Evolutionary conservation across 2,329 filamentous ascomycete genomes (phyloP).

Genomic region (Taxawa tesnikishii): DNA sequence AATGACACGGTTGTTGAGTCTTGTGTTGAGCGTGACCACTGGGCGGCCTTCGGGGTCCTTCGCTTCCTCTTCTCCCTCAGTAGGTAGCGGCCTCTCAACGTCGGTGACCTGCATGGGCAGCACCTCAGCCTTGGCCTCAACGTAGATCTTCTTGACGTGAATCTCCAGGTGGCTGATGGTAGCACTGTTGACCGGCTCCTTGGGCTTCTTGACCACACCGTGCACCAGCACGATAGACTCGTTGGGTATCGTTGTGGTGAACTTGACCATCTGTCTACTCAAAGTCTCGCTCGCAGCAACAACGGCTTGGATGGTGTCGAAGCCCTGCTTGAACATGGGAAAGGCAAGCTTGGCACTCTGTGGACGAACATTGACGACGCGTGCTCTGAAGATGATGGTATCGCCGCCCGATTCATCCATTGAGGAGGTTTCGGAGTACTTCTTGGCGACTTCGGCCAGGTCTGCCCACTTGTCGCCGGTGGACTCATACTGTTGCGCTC

Average conservation of each 20-base stretch:
- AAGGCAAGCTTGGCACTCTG: conserved; percentile 90
- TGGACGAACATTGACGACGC: conserved; percentile 75
- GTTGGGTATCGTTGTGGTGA: conserved; percentile 58
- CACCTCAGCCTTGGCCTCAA: conserved; percentile 54
- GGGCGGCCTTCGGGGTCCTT: conserved; percentile 45
- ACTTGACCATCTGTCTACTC: conserved; percentile 93
- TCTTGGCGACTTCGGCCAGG: conserved; percentile 50
- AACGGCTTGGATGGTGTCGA: conserved; percentile 74
- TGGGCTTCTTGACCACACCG: conserved; percentile 66
- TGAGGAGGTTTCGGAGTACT: conserved; percentile 46
- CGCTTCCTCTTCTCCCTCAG: conserved; percentile 35
- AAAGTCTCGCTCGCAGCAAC: conserved; percentile 47
- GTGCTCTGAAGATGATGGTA: conserved; percentile 62
- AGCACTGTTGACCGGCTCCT: conserved; percentile 80
- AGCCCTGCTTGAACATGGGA: conserved; percentile 65
- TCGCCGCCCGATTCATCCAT: conserved; percentile 25
- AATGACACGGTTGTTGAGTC: conserved; percentile 84
- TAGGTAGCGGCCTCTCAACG: conserved; percentile 37
- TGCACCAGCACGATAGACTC: conserved; percentile 79
- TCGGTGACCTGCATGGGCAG: conserved; percentile 48
- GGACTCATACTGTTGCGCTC: conserved; percentile 39
- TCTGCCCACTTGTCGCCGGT: conserved; percentile 44
- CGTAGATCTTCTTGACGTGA: conserved; percentile 75
- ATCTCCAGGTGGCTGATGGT: conserved; percentile 71
- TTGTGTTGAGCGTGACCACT: conserved; percentile 68